Conservation (phyloP, 805 yeast genomes). For the Candida odintsovae region DNA sequence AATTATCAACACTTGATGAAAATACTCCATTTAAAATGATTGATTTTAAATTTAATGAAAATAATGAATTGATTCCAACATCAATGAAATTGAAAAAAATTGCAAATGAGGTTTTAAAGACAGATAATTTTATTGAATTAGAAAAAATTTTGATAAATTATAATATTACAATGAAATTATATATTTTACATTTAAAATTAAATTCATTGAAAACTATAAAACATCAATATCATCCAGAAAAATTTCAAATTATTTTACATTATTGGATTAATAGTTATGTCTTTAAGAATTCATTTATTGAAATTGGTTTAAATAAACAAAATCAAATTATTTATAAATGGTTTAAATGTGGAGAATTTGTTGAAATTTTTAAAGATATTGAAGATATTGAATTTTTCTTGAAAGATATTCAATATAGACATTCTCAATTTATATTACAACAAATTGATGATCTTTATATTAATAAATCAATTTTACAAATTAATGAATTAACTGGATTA, state of each 20-base stretch:
- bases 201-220: conserved; percentile 46
- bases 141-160: conserved; percentile 53
- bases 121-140: conserved; percentile 43
- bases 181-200: conserved; percentile 53
- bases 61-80: conserved; percentile 1
- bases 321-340: conserved; percentile 51
- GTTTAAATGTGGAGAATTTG: conserved; percentile 51
- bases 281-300: conserved; percentile 47
- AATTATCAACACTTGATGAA: conserved; percentile 70
- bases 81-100: conserved; percentile 41
- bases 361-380: conserved; percentile 27
- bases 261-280: conserved; percentile 59
- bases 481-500: conserved; percentile 28
- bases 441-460: conserved; percentile 27
- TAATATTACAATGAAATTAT: conserved; percentile 59
- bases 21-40: conserved; percentile 71
- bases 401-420: conserved; percentile 33
- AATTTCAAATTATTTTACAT: conserved; percentile 46
- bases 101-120: conserved; percentile 47
- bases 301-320: conserved; percentile 49
- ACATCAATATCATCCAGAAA: conserved; percentile 50
- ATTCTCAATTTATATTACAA: conserved; percentile 30
- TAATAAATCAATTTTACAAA: conserved; percentile 23
- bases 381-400: conserved; percentile 32
- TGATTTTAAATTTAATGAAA: conserved; percentile 53